phyloP scores from a whole-genome alignment of 2,329 filamentous ascomycete species.

The Microdochium trichocladiopsis region DNA sequence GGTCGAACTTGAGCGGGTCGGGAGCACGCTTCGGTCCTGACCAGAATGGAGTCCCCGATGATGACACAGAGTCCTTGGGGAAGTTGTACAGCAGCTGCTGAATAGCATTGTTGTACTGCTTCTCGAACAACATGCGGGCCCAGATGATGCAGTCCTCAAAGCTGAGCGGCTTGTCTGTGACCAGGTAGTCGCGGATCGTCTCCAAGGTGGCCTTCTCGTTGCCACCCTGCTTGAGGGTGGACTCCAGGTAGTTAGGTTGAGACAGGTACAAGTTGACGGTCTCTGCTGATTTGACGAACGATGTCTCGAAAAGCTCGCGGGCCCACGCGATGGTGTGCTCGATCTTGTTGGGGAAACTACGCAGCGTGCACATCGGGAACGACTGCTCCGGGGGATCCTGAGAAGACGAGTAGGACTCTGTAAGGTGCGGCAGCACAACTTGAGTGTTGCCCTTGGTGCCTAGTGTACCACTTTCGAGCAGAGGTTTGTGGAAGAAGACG shows the following conservation, averaged over 20 bases:
- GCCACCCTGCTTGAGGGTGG: constrained; percentile 83
- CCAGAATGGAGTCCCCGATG: constrained; percentile 89
- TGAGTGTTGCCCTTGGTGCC: constrained; percentile 99
- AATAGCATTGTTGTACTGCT: constrained; percentile 94
- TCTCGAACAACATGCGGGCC: constrained; percentile 91
- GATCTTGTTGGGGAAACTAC: constrained; percentile 96
- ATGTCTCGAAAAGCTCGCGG: constrained; percentile 89
- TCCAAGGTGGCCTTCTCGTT: constrained; percentile 93
- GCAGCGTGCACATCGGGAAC: constrained; percentile 96
- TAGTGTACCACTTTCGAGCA: constrained; percentile 95
- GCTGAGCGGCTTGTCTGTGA: constrained; percentile 81
- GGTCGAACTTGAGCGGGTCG: constrained; percentile 82
- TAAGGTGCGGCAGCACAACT: constrained; percentile 82
- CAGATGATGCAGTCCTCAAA: constrained; percentile 97
- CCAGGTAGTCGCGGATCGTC: constrained; percentile 81
- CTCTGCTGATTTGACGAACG: constrained; percentile 89
- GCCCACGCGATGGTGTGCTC: constrained; percentile 99
- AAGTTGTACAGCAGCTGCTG: constrained; percentile 96
- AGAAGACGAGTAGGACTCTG: constrained; percentile 94
- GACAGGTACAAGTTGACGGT: constrained; percentile 91
- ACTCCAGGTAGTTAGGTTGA: constrained; percentile 83
- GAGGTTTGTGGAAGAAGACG: constrained; percentile 95
- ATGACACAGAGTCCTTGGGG: constrained; percentile 86
- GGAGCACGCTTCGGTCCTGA: constrained; percentile 96
- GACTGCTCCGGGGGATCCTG: constrained; percentile 98